These are phyloP conservation scores for Lactarius hengduanensis DNA, from an alignment of 768 basidiomycete genomes.

Conservation along the genomic window DNA sequence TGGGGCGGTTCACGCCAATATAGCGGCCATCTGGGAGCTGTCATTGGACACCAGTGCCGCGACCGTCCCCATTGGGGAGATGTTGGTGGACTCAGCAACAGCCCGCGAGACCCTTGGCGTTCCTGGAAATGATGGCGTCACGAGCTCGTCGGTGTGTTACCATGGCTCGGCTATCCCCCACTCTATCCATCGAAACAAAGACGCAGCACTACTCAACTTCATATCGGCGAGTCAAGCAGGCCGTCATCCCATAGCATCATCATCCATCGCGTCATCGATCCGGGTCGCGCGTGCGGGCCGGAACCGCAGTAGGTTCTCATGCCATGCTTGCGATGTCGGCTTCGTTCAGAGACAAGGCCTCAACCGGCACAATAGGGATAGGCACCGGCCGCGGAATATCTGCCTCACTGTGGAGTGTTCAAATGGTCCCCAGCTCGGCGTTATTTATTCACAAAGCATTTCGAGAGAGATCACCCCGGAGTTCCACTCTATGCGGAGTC, in stretches of 20 bases:
- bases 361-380: background rate
- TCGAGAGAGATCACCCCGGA: background rate
- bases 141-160: too few relatives aligned
- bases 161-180: background rate
- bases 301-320: background rate
- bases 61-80: too few relatives aligned
- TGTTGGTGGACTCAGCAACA: too few relatives aligned
- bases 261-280: background rate
- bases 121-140: too few relatives aligned
- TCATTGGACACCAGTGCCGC: too few relatives aligned
- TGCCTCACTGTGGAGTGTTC: background rate
- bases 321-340: background rate
- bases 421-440: background rate
- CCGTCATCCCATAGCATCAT: background rate
- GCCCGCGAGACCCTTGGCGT: too few relatives aligned
- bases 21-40: too few relatives aligned
- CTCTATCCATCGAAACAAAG: background rate
- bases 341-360: background rate
- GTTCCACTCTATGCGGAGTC: background rate
- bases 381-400: background rate
- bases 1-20: too few relatives aligned
- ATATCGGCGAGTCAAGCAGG: background rate
- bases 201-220: background rate
- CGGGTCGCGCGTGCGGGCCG: too few relatives aligned
- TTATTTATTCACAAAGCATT: background rate